phyloP scores from a whole-genome alignment of 306 rosid genomes.

The Cicer bijugum region DNA sequence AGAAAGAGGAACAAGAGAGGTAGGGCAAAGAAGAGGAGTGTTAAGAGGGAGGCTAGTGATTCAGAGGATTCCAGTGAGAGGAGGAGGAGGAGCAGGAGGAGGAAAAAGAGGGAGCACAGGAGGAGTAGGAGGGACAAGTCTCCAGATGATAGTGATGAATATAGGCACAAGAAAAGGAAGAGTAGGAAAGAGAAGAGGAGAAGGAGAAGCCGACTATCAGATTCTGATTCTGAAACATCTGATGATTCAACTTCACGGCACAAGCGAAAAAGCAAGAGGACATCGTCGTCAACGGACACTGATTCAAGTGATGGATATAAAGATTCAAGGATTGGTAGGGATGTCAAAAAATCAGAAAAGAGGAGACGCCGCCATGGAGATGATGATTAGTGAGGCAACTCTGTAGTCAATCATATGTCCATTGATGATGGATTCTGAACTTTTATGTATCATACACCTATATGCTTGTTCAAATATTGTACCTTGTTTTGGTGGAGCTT shows the following conservation, averaged over 20 bases:
- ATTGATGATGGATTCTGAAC: background rate
- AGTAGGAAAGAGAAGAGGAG: conserved; percentile 67
- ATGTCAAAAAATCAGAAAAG: conserved; percentile 65
- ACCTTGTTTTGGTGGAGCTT: conserved; percentile 14
- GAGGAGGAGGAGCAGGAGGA: conserved; percentile 50
- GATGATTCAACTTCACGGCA: conserved; percentile 56
- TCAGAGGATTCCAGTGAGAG: conserved; percentile 67
- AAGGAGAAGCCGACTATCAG: conserved; percentile 64
- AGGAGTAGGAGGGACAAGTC: conserved; percentile 53
- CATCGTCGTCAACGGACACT: conserved; percentile 54
- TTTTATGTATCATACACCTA: conserved; percentile 7
- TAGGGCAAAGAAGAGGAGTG: conserved; percentile 77
- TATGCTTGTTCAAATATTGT: conserved; percentile 13
- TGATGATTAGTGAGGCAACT: conserved; percentile 51
- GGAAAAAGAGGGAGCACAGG: conserved; percentile 61
- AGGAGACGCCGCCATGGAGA: conserved; percentile 54
- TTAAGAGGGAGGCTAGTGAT: conserved; percentile 61
- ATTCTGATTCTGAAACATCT: conserved; percentile 71
- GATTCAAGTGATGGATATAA: conserved; percentile 54
- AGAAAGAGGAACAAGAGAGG: conserved; percentile 75
- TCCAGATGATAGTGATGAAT: conserved; percentile 46
- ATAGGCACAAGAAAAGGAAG: conserved; percentile 44
- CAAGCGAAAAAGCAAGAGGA: conserved; percentile 63
- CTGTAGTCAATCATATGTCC: conserved; percentile 12
- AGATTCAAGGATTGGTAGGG: conserved; percentile 62